A percentile compares a stretch with the other conserved stretches of the same genome.
Conservation (phyloP, 805 yeast genomes). For the Candida boidinii region DNA sequence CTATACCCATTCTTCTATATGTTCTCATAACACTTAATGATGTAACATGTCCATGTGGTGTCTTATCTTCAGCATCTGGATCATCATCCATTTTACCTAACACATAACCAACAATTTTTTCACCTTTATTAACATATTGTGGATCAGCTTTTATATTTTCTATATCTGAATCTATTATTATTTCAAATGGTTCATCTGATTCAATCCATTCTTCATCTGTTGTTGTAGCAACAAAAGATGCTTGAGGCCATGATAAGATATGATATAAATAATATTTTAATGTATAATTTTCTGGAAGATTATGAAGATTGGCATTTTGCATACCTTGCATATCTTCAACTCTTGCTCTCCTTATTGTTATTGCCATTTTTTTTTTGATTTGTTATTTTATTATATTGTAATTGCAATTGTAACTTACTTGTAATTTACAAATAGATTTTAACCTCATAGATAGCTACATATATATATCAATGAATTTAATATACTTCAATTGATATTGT, state of each 20-base stretch:
- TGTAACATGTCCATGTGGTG: conserved; percentile 89
- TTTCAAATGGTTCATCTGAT: conserved; percentile 10
- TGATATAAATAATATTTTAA: conserved; percentile 92
- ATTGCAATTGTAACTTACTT: no score
- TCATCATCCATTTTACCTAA: conserved; percentile 96
- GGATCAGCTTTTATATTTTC: conserved; percentile 16
- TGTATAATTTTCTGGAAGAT: conserved; percentile 91
- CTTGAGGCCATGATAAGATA: conserved; percentile 94
- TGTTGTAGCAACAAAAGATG: conserved; percentile 90
- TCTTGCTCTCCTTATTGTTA: conserved; percentile 83
- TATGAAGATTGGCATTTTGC: conserved; percentile 90
- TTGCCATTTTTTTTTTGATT: conserved; percentile 44
- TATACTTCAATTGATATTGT: no score
- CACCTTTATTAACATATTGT: conserved; percentile 57
- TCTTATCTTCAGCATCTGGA: conserved; percentile 61
- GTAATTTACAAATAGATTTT: conserved; percentile 1
- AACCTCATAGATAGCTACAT: conserved; percentile 2
- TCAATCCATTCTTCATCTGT: conserved; percentile 37
- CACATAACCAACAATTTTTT: conserved; percentile 91
- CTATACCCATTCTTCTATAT: conserved; percentile 90
- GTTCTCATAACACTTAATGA: conserved; percentile 92
- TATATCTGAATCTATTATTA: neutral
- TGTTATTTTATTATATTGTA: neutral
- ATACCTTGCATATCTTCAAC: conserved; percentile 83
- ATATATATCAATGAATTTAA: neutral